Conservation (phyloP, 768 basidiomycete genomes). For the Rossbeevera mucosa region DNA sequence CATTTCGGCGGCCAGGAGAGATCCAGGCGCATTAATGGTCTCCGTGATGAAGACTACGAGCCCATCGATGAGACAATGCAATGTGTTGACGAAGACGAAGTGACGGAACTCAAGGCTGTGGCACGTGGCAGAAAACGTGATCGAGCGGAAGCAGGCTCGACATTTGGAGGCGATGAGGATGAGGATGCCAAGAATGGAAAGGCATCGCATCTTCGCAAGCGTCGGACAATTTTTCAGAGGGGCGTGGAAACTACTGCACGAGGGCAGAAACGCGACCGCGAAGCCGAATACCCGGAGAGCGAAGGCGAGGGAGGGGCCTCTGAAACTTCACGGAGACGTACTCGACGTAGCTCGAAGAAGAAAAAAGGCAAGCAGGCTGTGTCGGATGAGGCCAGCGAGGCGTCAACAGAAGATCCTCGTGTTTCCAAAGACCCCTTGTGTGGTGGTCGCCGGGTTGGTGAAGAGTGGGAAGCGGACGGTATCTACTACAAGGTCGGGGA, state of each 20-base stretch:
- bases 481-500: conserved; percentile 66
- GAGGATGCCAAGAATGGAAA: conserved; percentile 39
- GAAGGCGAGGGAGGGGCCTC: conserved; percentile 18
- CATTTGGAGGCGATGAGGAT: conserved; percentile 57
- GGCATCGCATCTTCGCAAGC: conserved; percentile 47
- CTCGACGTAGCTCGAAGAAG: conserved; percentile 35
- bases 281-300: conserved; percentile 41
- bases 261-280: conserved; percentile 68
- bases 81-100: conserved; percentile 40
- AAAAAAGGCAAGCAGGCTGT: conserved; percentile 49
- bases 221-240: conserved; percentile 51
- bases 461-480: conserved; percentile 73
- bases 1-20: conserved; percentile 43
- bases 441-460: conserved; percentile 58
- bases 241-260: conserved; percentile 45
- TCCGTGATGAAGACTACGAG: conserved; percentile 48
- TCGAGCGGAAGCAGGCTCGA: conserved; percentile 67
- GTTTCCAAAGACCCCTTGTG: conserved; percentile 49
- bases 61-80: conserved; percentile 33
- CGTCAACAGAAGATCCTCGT: conserved; percentile 46
- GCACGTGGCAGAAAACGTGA: conserved; percentile 68
- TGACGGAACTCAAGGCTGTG: conserved; percentile 35
- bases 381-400: conserved; percentile 41
- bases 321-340: conserved; percentile 7
- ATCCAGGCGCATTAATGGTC: conserved; percentile 27